phyloP scores from a whole-genome alignment of 805 yeast genomes.

The Schizosaccharomyces cryophilus region DNA sequence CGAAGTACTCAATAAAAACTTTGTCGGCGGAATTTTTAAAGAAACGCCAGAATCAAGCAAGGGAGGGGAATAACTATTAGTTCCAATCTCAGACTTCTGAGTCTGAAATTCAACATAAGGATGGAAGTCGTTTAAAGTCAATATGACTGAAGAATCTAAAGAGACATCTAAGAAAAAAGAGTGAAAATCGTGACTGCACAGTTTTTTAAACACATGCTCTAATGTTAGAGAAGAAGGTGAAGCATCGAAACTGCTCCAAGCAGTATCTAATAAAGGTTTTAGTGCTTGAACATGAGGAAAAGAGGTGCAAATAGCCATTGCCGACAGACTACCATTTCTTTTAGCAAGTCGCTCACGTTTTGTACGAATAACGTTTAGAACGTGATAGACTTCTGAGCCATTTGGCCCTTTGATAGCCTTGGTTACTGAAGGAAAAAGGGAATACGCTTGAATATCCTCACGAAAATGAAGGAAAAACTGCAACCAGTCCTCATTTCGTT shows the following conservation, averaged over 20 bases:
- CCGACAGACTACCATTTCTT: background rate
- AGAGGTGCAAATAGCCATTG: background rate
- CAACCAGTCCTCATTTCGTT: conserved; percentile 31
- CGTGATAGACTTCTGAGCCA: background rate
- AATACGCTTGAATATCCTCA: background rate
- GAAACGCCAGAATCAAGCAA: too few relatives aligned
- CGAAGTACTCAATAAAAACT: background rate
- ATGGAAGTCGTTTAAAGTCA: background rate
- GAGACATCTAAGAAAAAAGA: background rate
- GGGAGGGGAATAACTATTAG: too few relatives aligned
- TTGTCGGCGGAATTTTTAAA: too few relatives aligned
- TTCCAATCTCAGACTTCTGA: too few relatives aligned
- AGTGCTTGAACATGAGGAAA: background rate
- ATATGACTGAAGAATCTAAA: background rate
- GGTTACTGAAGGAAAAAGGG: background rate
- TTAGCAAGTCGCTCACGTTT: background rate
- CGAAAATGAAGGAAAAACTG: conserved; percentile 20
- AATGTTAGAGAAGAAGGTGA: background rate
- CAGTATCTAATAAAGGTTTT: background rate
- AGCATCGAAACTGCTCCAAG: background rate
- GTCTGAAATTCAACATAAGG: too few relatives aligned
- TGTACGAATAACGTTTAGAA: background rate
- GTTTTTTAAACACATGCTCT: background rate
- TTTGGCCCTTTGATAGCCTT: background rate
- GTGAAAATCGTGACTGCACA: background rate